A percentile compares a stretch with the other conserved stretches of the same genome.
These are phyloP conservation scores for Geranium rotundifolium DNA, from an alignment of 345 rosid genomes.

Conservation along the genomic window DNA sequence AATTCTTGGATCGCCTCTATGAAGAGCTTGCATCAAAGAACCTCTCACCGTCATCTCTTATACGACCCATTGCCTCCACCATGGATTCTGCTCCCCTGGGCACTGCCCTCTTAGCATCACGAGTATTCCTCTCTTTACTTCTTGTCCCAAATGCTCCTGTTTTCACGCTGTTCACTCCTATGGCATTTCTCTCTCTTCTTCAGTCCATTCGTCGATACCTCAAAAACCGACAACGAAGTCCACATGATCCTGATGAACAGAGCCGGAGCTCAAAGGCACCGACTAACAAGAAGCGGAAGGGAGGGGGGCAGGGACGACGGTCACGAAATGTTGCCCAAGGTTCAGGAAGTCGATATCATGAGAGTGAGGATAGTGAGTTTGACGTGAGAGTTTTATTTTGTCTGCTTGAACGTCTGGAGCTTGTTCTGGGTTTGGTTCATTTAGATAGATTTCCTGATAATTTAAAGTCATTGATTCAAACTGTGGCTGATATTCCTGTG, in stretches of 20 bases:
- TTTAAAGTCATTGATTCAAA: constrained; percentile 62
- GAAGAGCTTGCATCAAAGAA: constrained; percentile 32
- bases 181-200: constrained; percentile 59
- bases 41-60: constrained; percentile 35
- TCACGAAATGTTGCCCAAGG: not conserved
- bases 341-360: constrained; percentile 8
- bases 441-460: constrained; percentile 71
- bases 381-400: constrained; percentile 28
- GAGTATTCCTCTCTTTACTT: constrained; percentile 48
- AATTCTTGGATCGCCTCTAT: constrained; percentile 36
- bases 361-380: constrained; percentile 22
- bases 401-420: constrained; percentile 40
- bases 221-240: constrained; percentile 22
- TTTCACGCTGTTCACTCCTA: constrained; percentile 66
- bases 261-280: constrained; percentile 12
- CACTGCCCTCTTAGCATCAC: constrained; percentile 35
- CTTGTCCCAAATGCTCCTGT: constrained; percentile 60
- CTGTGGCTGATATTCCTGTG: constrained; percentile 50
- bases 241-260: constrained; percentile 5
- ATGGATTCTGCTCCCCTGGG: constrained; percentile 42
- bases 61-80: constrained; percentile 37
- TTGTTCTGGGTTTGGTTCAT: constrained; percentile 54
- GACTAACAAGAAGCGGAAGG: constrained; percentile 11
- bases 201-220: constrained; percentile 58
- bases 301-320: constrained; percentile 5